A percentile compares a stretch with the other conserved stretches of the same genome.
These are phyloP conservation scores for Talaromyces thailandensis DNA, from an alignment of 495 filamentous ascomycete genomes.

Conservation along the genomic window DNA sequence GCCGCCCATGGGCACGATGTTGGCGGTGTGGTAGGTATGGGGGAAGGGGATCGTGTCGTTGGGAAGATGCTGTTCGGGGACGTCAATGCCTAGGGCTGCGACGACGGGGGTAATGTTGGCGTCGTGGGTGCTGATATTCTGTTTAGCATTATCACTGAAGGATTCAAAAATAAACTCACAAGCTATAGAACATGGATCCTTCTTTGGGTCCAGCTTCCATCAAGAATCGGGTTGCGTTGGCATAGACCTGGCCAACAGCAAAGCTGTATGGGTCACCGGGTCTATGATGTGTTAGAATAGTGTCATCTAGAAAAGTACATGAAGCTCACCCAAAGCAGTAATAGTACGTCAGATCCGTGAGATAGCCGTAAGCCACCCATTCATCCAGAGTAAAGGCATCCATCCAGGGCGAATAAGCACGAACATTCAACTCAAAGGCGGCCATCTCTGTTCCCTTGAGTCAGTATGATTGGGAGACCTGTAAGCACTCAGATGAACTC, in stretches of 20 bases:
- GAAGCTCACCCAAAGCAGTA: conserved; percentile 36
- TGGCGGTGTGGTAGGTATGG: conserved; percentile 35
- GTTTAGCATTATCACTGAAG: too few relatives aligned
- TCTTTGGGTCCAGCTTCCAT: conserved; percentile 35
- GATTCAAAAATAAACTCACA: conserved; percentile 22
- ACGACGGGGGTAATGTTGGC: conserved; percentile 44
- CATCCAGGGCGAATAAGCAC: conserved; percentile 40
- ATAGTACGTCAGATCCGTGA: conserved; percentile 42
- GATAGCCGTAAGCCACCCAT: conserved; percentile 44
- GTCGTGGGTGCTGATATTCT: conserved; percentile 37
- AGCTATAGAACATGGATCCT: conserved; percentile 42
- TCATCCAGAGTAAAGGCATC: conserved; percentile 43
- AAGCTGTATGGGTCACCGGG: conserved; percentile 41
- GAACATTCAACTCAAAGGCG: conserved; percentile 44
- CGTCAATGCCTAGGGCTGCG: conserved; percentile 36
- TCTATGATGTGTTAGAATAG: conserved; percentile 5
- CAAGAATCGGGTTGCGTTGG: conserved; percentile 41
- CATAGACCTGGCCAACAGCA: conserved; percentile 43
- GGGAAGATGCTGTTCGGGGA: conserved; percentile 31
- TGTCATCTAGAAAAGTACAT: background rate
- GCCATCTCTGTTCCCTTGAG: conserved; percentile 22
- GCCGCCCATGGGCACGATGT: conserved; percentile 46
- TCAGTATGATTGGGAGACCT: background rate
- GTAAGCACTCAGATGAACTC: conserved; percentile 2
- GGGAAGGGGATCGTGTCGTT: conserved; percentile 24